Evolutionary conservation across 2,329 filamentous ascomycete species (phyloP), one percentile per base, ranked within the genome.

Genomic region (Colletotrichum liriopes): DNA sequence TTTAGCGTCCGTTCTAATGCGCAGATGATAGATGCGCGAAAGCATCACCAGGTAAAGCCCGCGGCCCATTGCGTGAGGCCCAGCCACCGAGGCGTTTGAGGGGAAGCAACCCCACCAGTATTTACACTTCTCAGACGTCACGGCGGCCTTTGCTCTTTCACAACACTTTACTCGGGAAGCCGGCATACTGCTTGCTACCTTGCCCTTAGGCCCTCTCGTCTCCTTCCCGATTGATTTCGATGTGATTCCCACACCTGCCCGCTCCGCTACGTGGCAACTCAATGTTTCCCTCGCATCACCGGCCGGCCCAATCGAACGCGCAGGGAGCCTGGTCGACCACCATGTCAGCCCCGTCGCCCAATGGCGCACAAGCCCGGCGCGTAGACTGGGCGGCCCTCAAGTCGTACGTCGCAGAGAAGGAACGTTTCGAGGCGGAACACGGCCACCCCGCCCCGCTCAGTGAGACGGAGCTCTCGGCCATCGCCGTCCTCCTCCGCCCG

Each of bases 331-430:
- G n/a, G 39, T 39, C 35, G 35, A 41, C n/a, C 35, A 12, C 41
- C 26, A 67, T 62, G 56, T 41, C 56, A 12, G 35, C 18, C 49
- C 29, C 62, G 3, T 61, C 56, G 23, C 18, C 23, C 14, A 49
- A n/a, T 29, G 32, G 20, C 52, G 14, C 59, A 41, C 16, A 47
- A 47, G 55, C 47, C 41, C 66, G 47, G 9, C 39, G 55, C 54
- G 66, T 81, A 20, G 75, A 81, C 20, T 85, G 81, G 79, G 72
- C 74, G n/a, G 77, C 76, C 23, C 75, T 86, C 64, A 81, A 81
- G 61, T 76, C 75, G 20, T 87, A 83, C 83, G 79, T 86, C 65
- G 80, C 81, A 32, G 56, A 78, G 26, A 83, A 87, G 61, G 84
- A 85, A 67, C 76, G 77, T 2, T 77, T 76, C 54, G 82, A 84